Conservation (phyloP, 2,329 filamentous ascomycete species). For the Lecanosticta acicola region DNA sequence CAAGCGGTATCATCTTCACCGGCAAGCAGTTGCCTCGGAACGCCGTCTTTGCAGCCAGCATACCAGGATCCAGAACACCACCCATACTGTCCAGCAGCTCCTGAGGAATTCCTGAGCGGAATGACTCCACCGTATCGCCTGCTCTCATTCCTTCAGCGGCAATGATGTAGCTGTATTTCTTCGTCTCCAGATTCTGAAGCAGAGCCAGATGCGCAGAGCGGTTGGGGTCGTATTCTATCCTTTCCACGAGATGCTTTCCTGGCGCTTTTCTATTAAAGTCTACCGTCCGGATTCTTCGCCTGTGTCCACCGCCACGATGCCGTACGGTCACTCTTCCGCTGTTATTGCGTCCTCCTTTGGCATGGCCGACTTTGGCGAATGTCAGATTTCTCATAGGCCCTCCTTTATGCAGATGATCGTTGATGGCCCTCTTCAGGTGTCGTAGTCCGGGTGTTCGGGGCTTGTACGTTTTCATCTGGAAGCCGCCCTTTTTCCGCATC, state of each 20-base stretch:
- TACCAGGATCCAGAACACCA: conserved; percentile 86
- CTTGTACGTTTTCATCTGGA: conserved; percentile 74
- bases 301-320: conserved; percentile 86
- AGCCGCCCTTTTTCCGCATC: conserved; percentile 34
- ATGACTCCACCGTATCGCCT: conserved; percentile 89
- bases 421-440: conserved; percentile 86
- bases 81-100: conserved; percentile 89
- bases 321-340: conserved; percentile 79
- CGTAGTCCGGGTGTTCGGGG: conserved; percentile 87
- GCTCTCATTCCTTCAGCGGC: conserved; percentile 91
- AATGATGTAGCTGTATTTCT: conserved; percentile 80
- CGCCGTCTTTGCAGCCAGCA: conserved; percentile 88
- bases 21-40: conserved; percentile 93
- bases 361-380: conserved; percentile 85
- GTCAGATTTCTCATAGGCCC: conserved; percentile 77
- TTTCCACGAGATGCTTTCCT: conserved; percentile 81
- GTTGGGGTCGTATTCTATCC: conserved; percentile 93
- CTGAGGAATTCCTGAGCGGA: conserved; percentile 79
- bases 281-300: conserved; percentile 83
- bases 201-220: conserved; percentile 91
- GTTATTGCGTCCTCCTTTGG: conserved; percentile 87
- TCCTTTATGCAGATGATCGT: conserved; percentile 96
- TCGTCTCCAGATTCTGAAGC: conserved; percentile 66
- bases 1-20: conserved; percentile 89
- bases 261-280: conserved; percentile 77